Evolutionary conservation across 2,329 filamentous ascomycete species (phyloP), one percentile per base, ranked within the genome.

Genomic region (Hypoxylon sp.): DNA sequence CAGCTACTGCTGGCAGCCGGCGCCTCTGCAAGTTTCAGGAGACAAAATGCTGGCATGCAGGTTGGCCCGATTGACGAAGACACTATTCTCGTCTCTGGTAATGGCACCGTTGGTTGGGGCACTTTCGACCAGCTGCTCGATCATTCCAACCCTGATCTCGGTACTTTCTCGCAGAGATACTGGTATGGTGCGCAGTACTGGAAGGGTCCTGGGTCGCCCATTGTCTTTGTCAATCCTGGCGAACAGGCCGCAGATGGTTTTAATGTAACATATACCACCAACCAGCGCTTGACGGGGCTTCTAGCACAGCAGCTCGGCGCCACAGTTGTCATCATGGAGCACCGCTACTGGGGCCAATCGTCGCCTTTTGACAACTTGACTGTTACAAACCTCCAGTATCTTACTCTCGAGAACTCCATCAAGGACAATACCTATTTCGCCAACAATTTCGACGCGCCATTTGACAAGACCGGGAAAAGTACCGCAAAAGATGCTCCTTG

Each of bases 401-500:
- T 82, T 47, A 83, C 81, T 4, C 77, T 83, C 39, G 76, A 80
- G 68, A 82, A 83, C 73, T 76, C 79, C 44, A 78, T 83, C 67
- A 78, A 80, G 61, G 81, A 83, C 69, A 74, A 78, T 42, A 80
- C 78, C 24, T 78, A 82, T 71, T 81, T 83, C 68, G 81, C 81
- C 54, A 78, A 75, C 63, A 79, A 82, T 58, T 84, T 84, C 14
- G 71, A 81, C 10, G 79, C 87, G 31, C 84, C 86, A 0, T 89
- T 88, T 63, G 86, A 86, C 70, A 73, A 72, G 1, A 78, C 80
- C 37, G 79, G 80, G 14, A 78, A 75, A 67, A 87, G 82, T 71
- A 80, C 82, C 53, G 83, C 86, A 5, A 78, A 80, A 31, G 79
- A 83, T 42, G 84, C 84, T 3, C 86, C 87, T 0, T 89, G 87